Percentiles rank a stretch among this genome's conserved stretches.
phyloP scores from a whole-genome alignment of 805 yeast species.

The Zygoascus ofunaensis region DNA sequence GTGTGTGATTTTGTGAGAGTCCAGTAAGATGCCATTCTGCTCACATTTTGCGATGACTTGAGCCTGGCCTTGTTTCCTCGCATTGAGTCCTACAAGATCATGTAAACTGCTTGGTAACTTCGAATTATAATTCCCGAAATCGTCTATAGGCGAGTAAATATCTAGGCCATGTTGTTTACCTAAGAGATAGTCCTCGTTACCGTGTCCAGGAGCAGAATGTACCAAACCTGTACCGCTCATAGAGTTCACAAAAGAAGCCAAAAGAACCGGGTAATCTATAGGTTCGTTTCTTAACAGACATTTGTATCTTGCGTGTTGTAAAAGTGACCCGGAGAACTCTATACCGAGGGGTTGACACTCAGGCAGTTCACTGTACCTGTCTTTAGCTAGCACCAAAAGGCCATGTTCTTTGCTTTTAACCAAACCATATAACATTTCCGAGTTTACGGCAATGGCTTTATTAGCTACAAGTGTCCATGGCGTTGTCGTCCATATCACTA shows the following conservation, averaged over 20 bases:
- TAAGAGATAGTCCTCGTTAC: constrained; percentile 79
- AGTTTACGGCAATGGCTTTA: constrained; percentile 67
- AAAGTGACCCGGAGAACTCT: constrained; percentile 34
- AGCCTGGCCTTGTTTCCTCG: constrained; percentile 50
- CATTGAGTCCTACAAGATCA: constrained; percentile 49
- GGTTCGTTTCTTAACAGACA: constrained; percentile 43
- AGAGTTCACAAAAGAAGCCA: constrained; percentile 74
- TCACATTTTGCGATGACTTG: constrained; percentile 38
- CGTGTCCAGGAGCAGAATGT: constrained; percentile 97
- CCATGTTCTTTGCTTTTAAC: constrained; percentile 33
- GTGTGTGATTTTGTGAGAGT: constrained; percentile 47
- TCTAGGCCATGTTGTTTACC: constrained; percentile 50
- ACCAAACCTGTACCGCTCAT: constrained; percentile 90
- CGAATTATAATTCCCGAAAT: constrained; percentile 52
- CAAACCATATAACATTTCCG: constrained; percentile 48
- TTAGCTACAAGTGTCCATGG: constrained; percentile 96
- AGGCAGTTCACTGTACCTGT: constrained; percentile 16
- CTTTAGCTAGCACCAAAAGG: constrained; percentile 47
- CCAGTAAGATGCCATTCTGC: constrained; percentile 37
- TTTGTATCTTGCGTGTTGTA: constrained; percentile 39
- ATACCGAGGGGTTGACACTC: constrained; percentile 10
- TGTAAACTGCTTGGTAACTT: constrained; percentile 3
- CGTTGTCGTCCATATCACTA: constrained; percentile 88
- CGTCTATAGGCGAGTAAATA: constrained; percentile 72
- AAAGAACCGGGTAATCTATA: constrained; percentile 48